Conservation (phyloP, 2,329 filamentous ascomycete species). For the Zopfia rhizophila region DNA sequence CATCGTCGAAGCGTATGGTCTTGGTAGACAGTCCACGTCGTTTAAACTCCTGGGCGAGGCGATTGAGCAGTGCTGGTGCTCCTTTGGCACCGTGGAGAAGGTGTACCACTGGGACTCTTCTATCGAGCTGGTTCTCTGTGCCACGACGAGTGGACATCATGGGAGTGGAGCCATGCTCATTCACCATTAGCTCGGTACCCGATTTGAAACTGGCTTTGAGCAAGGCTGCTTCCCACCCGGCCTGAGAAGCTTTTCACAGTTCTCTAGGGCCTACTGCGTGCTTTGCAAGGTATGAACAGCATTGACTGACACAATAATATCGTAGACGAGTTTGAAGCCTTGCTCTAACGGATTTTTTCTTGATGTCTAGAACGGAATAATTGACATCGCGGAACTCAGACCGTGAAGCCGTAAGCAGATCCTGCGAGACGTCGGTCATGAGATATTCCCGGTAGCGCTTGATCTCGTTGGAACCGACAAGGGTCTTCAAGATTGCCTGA, state of each 20-base stretch:
- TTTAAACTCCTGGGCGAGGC: slow-evolving; percentile 12
- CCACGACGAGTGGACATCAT: background rate
- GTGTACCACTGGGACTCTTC: background rate
- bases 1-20: slow-evolving; percentile 1
- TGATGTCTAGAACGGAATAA: slow-evolving; percentile 26
- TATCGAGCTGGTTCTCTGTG: background rate
- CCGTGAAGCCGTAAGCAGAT: slow-evolving; percentile 15
- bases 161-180: background rate
- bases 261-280: slow-evolving; percentile 1
- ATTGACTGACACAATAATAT: slow-evolving; percentile 25
- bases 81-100: slow-evolving; percentile 10
- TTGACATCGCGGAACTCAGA: slow-evolving; percentile 13
- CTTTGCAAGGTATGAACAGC: background rate
- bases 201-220: slow-evolving; percentile 2
- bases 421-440: slow-evolving; percentile 27
- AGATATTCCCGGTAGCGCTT: slow-evolving; percentile 26
- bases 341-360: slow-evolving; percentile 18
- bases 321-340: slow-evolving; percentile 24
- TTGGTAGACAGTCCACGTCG: slow-evolving; percentile 8
- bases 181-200: slow-evolving; percentile 1
- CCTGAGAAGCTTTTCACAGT: slow-evolving; percentile 4
- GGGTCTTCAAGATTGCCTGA: background rate
- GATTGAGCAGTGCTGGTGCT: slow-evolving; percentile 9
- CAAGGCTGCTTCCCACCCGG: slow-evolving; percentile 46
- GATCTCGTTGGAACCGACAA: slow-evolving; percentile 2